Conservation (phyloP, 176 grass and related monocot genomes). For the Leersia perrieri region DNA sequence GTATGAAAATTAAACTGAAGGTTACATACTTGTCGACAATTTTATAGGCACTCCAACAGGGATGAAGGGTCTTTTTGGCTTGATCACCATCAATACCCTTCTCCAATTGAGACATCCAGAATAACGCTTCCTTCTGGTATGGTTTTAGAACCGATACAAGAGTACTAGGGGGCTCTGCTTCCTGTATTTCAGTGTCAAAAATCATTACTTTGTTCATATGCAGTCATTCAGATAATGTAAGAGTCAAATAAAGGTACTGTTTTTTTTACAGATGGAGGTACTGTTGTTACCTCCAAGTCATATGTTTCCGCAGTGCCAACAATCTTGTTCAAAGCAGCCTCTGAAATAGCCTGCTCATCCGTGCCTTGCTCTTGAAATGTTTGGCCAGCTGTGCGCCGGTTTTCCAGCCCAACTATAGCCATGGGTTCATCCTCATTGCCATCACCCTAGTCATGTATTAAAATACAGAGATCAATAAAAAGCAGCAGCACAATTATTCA, state of each 20-base stretch:
- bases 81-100: constrained; percentile 51
- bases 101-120: constrained; percentile 93
- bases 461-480: background rate
- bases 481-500: background rate
- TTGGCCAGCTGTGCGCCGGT: constrained; percentile 33
- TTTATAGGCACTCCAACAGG: constrained; percentile 79
- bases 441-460: constrained; percentile 47
- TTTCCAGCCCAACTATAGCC: constrained; percentile 39
- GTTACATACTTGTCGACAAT: constrained; percentile 70
- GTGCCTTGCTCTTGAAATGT: constrained; percentile 53
- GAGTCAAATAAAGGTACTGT: background rate
- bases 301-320: constrained; percentile 62
- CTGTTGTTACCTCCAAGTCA: constrained; percentile 62
- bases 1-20: background rate
- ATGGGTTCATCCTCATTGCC: constrained; percentile 34
- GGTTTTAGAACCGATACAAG: constrained; percentile 70
- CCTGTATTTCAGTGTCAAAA: constrained; percentile 40
- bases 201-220: background rate
- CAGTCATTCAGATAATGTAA: background rate
- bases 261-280: too few species aligned
- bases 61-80: constrained; percentile 66
- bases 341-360: constrained; percentile 86
- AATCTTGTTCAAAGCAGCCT: constrained; percentile 90
- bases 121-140: constrained; percentile 89
- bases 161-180: constrained; percentile 71